These are phyloP conservation scores for Wilhelminamyces savonicus DNA, from an alignment of 805 yeast genomes.

Conservation along the genomic window DNA sequence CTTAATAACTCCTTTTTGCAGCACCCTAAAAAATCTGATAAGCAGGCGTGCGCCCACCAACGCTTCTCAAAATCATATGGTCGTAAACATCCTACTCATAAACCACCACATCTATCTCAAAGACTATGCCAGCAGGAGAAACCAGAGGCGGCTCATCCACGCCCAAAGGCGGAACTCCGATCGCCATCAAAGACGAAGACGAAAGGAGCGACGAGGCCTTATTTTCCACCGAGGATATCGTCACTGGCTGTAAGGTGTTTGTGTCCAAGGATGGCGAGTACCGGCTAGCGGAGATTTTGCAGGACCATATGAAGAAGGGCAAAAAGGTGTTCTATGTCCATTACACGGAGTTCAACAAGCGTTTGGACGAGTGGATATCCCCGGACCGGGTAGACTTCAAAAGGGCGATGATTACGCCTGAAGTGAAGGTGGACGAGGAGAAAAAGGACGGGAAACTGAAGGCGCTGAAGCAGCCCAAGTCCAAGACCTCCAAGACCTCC, in stretches of 20 bases:
- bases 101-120: too few relatives aligned
- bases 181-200: neutral
- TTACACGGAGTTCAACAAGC: slow-evolving; percentile 88
- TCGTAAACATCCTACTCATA: too few relatives aligned
- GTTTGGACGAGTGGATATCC: slow-evolving; percentile 93
- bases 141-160: too few relatives aligned
- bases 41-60: too few relatives aligned
- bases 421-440: slow-evolving; percentile 44
- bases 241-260: slow-evolving; percentile 75
- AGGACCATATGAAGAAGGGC: slow-evolving; percentile 68
- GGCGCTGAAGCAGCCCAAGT: slow-evolving; percentile 15
- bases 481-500: slow-evolving; percentile 11
- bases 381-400: slow-evolving; percentile 64
- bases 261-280: slow-evolving; percentile 76
- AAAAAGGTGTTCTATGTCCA: slow-evolving; percentile 85
- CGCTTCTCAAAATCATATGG: too few relatives aligned
- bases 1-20: too few relatives aligned
- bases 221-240: slow-evolving; percentile 43
- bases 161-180: too few relatives aligned
- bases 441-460: slow-evolving; percentile 27
- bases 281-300: slow-evolving; percentile 80
- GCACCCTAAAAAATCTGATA: too few relatives aligned
- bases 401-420: slow-evolving; percentile 69
- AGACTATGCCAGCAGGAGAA: too few relatives aligned
- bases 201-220: neutral